A percentile compares a stretch with the other conserved stretches of the same genome.
Evolutionary conservation across 768 basidiomycete species (phyloP).

Genomic region (Pulveroboletus sp.): DNA sequence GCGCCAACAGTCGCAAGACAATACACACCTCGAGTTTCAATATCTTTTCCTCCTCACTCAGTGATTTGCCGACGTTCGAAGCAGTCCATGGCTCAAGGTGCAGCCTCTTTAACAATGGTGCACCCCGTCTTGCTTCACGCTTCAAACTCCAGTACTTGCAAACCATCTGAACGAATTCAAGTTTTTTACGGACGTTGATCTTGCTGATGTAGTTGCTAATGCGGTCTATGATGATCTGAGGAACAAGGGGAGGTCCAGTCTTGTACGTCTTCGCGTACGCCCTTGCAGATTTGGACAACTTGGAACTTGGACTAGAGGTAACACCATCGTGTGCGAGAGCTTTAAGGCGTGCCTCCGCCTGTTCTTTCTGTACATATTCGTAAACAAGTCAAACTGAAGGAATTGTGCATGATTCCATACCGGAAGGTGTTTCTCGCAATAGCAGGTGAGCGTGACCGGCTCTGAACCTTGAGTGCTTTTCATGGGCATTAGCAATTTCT

Average conservation of each 20-base stretch:
- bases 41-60: conserved; percentile 78
- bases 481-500: conserved; percentile 83
- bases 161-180: conserved; percentile 68
- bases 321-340: conserved; percentile 44
- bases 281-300: conserved; percentile 72
- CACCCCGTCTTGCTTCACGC: conserved; percentile 87
- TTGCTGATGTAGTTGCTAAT: conserved; percentile 71
- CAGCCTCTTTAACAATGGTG: conserved; percentile 86
- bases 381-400: background rate
- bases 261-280: conserved; percentile 91
- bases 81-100: conserved; percentile 99
- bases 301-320: conserved; percentile 37
- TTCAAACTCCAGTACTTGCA: conserved; percentile 98
- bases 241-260: conserved; percentile 89
- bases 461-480: conserved; percentile 75
- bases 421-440: conserved; percentile 87
- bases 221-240: conserved; percentile 74
- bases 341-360: conserved; percentile 57
- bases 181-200: conserved; percentile 68
- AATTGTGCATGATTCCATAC: conserved; percentile 40
- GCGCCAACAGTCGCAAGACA: background rate
- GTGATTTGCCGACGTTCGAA: conserved; percentile 50
- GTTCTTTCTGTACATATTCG: conserved; percentile 49
- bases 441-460: conserved; percentile 68
- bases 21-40: conserved; percentile 73